Evolutionary conservation across 2,329 filamentous ascomycete genomes (phyloP), one percentile per base, ranked within the genome.

Genomic region (Apiospora malaysiana): DNA sequence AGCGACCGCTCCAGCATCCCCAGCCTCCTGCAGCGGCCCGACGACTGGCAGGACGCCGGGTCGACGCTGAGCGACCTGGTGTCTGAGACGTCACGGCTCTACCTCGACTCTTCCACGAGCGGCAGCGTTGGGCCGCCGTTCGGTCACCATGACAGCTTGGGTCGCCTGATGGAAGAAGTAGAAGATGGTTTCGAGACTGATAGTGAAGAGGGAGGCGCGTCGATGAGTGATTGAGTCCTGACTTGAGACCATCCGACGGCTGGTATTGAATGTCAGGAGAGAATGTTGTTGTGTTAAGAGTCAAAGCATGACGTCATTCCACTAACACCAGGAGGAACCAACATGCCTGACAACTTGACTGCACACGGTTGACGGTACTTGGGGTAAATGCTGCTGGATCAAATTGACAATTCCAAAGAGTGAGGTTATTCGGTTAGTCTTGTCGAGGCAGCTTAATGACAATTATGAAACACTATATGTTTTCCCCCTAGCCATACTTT

Each of bases 1-100:
- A 69, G 18, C 32, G 67, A 67, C 42, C 25, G 42, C 6, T 69
- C 70, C 18, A 46, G 66, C 21, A 49, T 68, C 16, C 66, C 66
- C 12, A 51, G 66, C 16, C 45, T 68, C 66, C 16, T 49, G 4
- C 3, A n/a, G 12, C 43, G 16, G n/a, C 7, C 42, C 42, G 40
- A 14, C 40, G 42, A n/a, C 27, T 16, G n/a, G 2, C 23, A 2
- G 23, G 66, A 49, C 4, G 18, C 45, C 12, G 25, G 25, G 21
- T 49, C 66, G 21, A 37, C 45, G 12, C 8, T 68, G 18, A 51
- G 45, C 7, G 45, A 68, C 1, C 21, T 40, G 27, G 27, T 14
- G 27, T 37, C 45, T 3, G 25, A 49, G 16, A 32, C 27, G 1
- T 40, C 51, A 14, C 2, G 2, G 16, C 18, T 37, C 16, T 8